Conservation (phyloP, 768 basidiomycete genomes). For the Serendipita vermifera region DNA sequence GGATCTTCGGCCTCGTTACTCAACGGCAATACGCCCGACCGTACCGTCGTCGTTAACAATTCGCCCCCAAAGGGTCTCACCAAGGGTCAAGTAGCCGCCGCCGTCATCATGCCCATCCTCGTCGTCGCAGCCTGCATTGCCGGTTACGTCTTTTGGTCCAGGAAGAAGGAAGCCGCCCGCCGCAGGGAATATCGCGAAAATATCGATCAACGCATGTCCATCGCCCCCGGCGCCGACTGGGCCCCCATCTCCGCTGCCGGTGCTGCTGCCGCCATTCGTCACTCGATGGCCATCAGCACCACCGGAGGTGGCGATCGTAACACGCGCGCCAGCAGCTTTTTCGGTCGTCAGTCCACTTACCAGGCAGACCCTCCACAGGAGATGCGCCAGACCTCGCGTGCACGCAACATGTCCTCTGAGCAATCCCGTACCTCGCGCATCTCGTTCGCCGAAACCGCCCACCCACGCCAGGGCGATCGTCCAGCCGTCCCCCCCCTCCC, state of each 20-base stretch:
- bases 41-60: neutral
- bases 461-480: slow-evolving; percentile 19
- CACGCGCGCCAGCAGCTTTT: slow-evolving; percentile 23
- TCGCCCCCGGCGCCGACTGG: slow-evolving; percentile 64
- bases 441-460: slow-evolving; percentile 51
- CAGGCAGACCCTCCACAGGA: slow-evolving; percentile 27
- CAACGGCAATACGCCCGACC: neutral
- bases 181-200: slow-evolving; percentile 48
- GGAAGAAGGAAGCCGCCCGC: slow-evolving; percentile 38
- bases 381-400: slow-evolving; percentile 12
- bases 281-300: slow-evolving; percentile 25
- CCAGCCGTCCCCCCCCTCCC: slow-evolving; percentile 33
- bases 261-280: slow-evolving; percentile 51
- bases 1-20: neutral
- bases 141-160: slow-evolving; percentile 40
- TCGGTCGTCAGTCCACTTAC: slow-evolving; percentile 22
- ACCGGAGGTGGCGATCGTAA: slow-evolving; percentile 36
- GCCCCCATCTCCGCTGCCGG: slow-evolving; percentile 56
- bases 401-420: slow-evolving; percentile 37
- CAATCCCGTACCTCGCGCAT: slow-evolving; percentile 42
- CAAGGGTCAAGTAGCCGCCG: slow-evolving; percentile 53
- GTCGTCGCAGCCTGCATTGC: slow-evolving; percentile 29
- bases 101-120: slow-evolving; percentile 48
- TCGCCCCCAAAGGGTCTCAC: slow-evolving; percentile 23
- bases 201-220: slow-evolving; percentile 69